Conservation (phyloP, 305 asterid genomes). For the Fraxinus baroniana region DNA sequence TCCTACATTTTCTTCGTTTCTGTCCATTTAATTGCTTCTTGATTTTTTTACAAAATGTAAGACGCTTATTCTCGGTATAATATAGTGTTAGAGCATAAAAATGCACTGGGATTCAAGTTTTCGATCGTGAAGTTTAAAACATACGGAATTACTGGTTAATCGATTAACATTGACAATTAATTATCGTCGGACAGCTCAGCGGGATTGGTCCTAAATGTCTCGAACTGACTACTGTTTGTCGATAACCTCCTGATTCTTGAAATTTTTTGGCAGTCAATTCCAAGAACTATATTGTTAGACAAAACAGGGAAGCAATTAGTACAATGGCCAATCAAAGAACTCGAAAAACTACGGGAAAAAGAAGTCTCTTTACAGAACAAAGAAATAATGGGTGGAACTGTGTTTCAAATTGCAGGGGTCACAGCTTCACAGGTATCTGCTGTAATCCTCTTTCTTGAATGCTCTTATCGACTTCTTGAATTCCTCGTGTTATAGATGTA, state of each 20-base stretch:
- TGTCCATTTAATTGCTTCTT: neutral
- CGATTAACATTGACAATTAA: no score
- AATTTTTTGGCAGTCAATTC: slow-evolving; percentile 43
- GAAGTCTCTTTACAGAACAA: slow-evolving; percentile 32
- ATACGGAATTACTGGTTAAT: no score
- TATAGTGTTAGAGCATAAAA: neutral
- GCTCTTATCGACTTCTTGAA: neutral
- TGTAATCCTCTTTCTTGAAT: neutral
- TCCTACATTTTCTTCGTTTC: neutral
- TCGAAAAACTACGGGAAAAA: slow-evolving; percentile 34
- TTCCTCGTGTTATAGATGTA: neutral
- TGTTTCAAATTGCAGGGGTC: slow-evolving; percentile 41
- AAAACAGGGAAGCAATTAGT: slow-evolving; percentile 42
- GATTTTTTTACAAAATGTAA: neutral
- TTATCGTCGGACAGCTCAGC: no score
- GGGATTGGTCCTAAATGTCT: no score
- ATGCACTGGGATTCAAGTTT: no score
- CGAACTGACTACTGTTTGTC: no score
- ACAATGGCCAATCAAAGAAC: slow-evolving; percentile 75
- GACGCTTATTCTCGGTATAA: neutral
- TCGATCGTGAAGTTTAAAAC: no score
- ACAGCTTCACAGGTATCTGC: slow-evolving; percentile 57
- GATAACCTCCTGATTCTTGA: neutral
- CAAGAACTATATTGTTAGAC: slow-evolving; percentile 54
- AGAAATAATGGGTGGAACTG: slow-evolving; percentile 39